Conservation (phyloP, 2,329 filamentous ascomycete genomes). For the Fusarium subglutinans region DNA sequence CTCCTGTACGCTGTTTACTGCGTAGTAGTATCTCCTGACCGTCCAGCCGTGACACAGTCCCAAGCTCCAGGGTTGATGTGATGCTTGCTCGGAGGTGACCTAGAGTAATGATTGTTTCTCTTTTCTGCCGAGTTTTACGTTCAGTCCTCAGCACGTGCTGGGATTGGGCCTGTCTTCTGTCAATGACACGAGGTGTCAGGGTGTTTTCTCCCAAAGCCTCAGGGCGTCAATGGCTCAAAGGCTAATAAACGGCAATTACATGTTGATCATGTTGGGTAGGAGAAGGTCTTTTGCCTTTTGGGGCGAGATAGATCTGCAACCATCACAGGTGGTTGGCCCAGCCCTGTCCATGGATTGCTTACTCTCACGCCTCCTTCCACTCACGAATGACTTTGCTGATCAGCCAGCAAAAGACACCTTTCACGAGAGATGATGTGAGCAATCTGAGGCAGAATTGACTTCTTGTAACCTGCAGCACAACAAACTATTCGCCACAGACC, state of each 20-base stretch:
- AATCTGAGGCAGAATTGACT: slow-evolving; percentile 4
- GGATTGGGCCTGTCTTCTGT: not conserved
- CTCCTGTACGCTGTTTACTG: slow-evolving; percentile 2
- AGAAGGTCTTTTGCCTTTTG: slow-evolving; percentile 15
- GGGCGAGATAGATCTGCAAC: slow-evolving; percentile 36
- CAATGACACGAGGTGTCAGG: not conserved
- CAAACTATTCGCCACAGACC: slow-evolving; percentile 32
- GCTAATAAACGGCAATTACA: slow-evolving; percentile 3
- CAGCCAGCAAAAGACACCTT: slow-evolving; percentile 7
- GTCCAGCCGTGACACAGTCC: slow-evolving; percentile 12
- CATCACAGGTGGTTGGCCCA: slow-evolving; percentile 20
- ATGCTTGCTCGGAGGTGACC: not conserved
- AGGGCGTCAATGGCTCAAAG: slow-evolving; percentile 2
- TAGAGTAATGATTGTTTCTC: not conserved
- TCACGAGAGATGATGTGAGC: not conserved
- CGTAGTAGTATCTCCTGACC: slow-evolving; percentile 3
- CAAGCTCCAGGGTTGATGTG: not conserved
- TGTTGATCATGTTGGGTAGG: slow-evolving; percentile 16
- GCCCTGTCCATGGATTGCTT: slow-evolving; percentile 26
- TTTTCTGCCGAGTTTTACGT: not conserved
- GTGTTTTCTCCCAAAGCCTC: not conserved
- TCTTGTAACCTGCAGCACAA: slow-evolving; percentile 7
- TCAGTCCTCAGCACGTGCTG: not conserved
- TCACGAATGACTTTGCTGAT: slow-evolving; percentile 8
- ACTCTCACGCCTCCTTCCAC: not conserved